phyloP scores from a whole-genome alignment of 1,139 yeast species.

The Nakaseomyces uthaithaninus region DNA sequence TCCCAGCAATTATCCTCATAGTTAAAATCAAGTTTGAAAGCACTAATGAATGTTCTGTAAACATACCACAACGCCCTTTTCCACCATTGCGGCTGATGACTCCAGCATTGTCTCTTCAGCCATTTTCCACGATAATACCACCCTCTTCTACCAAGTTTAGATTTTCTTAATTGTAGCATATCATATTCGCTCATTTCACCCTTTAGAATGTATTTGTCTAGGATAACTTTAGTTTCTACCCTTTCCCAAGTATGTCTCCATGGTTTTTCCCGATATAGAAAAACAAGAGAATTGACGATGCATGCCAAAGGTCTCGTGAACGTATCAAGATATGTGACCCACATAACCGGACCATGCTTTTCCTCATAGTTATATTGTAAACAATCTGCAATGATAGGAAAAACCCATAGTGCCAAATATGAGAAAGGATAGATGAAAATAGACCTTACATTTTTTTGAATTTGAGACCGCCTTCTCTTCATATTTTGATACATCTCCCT shows the following conservation, averaged over 20 bases:
- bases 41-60: slow-evolving; percentile 18
- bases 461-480: slow-evolving; percentile 52
- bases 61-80: slow-evolving; percentile 26
- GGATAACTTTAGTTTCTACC: slow-evolving; percentile 21
- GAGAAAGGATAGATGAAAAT: slow-evolving; percentile 81
- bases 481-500: slow-evolving; percentile 53
- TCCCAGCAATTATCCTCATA: slow-evolving; percentile 26
- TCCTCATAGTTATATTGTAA: slow-evolving; percentile 49
- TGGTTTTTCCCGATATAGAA: slow-evolving; percentile 69
- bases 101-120: slow-evolving; percentile 25
- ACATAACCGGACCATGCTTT: slow-evolving; percentile 45
- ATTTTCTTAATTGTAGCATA: slow-evolving; percentile 21
- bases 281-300: slow-evolving; percentile 66
- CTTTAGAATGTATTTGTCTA: slow-evolving; percentile 20
- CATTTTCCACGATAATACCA: slow-evolving; percentile 30
- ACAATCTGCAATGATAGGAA: slow-evolving; percentile 67
- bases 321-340: slow-evolving; percentile 62
- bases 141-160: slow-evolving; percentile 25
- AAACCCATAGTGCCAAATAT: slow-evolving; percentile 69
- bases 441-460: slow-evolving; percentile 69
- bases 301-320: slow-evolving; percentile 78
- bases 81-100: slow-evolving; percentile 22
- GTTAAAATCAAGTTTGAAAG: slow-evolving; percentile 14
- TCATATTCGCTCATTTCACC: slow-evolving; percentile 27
- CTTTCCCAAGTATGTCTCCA: slow-evolving; percentile 41